Evolutionary conservation across 148 eudicot species (phyloP), one percentile per base, ranked within the genome.

Genomic region (Chenopodium suecicum): DNA sequence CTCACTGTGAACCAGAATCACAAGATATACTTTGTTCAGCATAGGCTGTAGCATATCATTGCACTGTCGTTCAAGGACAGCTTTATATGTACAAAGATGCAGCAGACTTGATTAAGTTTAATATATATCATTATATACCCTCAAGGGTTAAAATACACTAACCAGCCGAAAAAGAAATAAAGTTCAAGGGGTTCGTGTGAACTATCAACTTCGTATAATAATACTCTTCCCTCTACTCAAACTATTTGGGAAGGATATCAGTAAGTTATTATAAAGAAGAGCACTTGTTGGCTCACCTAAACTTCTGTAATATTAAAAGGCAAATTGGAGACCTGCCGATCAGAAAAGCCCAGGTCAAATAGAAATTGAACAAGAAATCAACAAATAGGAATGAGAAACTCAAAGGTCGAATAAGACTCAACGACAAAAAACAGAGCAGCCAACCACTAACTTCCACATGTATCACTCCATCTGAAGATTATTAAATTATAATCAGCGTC

Each of bases 401-500:
- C 37, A 3, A 66, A 54, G 48, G 63, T 74, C 83, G 22, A 48
- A 74, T 27, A 41, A 27, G 47, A 46, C 29, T 20, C 71, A 29
- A 72, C 25, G 44, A 27, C 17, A 47, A 46, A 44, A 7, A 69
- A 69, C 9, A 69, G 22, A 68, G 47, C 32, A 62, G 70, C 13
- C 23, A 60, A 31, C 76, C 72, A 31, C 9, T 56, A 46, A 68
- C 77, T 75, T 29, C 64, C 50, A 74, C 31, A 70, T 4, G 75
- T 17, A 41, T 29, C 8, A 9, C 32, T 60, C 27, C 47, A 23
- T 66, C 4, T 56, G 1, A 41, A 78, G 48, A 48, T 9, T 56
- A 27, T 2, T 20, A 16, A 48, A 81, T 27, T 23, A 0, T 64
- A 44, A 70, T 88, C 87, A 90, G 78, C 80, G 60, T 37, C 92